Percentiles rank a stretch among this genome's conserved stretches.
These are phyloP conservation scores for Mycena sp. DNA, from an alignment of 1,284 basidiomycete genomes.

Conservation along the genomic window DNA sequence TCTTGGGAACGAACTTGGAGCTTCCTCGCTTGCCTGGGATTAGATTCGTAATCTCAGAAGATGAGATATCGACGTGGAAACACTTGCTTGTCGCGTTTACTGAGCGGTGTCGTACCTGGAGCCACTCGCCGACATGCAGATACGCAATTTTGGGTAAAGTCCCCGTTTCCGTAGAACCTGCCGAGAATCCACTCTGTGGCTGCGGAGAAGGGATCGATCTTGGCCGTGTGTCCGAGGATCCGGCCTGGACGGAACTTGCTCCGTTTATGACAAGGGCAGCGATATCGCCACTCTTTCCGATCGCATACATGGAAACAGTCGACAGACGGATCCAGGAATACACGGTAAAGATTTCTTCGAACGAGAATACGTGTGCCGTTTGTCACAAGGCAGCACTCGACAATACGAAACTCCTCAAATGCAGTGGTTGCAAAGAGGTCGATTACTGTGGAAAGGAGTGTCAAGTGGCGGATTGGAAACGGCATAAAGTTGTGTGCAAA, in stretches of 20 bases:
- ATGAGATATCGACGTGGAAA: constrained; percentile 50
- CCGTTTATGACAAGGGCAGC: constrained; percentile 56
- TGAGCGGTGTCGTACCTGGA: constrained; percentile 64
- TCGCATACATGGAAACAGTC: constrained; percentile 53
- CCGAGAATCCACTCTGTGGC: constrained; percentile 52
- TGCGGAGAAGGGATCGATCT: constrained; percentile 54
- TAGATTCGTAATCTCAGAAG: constrained; percentile 37
- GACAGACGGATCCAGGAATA: constrained; percentile 21
- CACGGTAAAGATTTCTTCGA: background rate
- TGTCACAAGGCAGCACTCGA: constrained; percentile 2
- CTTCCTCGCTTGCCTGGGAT: constrained; percentile 1
- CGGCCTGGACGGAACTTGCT: constrained; percentile 35
- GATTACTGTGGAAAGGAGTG: constrained; percentile 13
- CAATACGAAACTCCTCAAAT: constrained; percentile 3
- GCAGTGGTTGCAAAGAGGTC: constrained; percentile 14
- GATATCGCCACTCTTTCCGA: constrained; percentile 57
- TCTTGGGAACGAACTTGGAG: background rate
- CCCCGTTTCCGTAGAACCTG: constrained; percentile 43
- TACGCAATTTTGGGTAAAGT: constrained; percentile 45
- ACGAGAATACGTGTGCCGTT: background rate
- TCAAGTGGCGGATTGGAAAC: constrained; percentile 18
- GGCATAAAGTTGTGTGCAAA: constrained; percentile 15
- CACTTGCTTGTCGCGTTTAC: constrained; percentile 54
- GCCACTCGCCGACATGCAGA: constrained; percentile 51
- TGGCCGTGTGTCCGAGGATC: constrained; percentile 39